These are phyloP conservation scores for Aspergillus indologenus DNA, from an alignment of 495 filamentous ascomycete species.

Conservation along the genomic window DNA sequence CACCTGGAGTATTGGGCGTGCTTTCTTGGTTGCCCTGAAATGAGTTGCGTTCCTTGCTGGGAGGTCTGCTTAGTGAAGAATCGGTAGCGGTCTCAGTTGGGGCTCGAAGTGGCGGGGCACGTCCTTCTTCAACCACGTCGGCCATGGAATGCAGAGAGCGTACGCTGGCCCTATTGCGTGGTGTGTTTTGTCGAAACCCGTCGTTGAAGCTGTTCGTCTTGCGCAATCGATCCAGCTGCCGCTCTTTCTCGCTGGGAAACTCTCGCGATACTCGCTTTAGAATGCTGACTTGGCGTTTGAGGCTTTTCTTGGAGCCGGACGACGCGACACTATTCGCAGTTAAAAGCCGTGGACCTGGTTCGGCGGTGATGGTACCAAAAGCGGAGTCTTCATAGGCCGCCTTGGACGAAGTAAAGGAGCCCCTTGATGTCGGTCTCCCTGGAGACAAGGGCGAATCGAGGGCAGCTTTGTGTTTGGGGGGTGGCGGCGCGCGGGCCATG, in stretches of 20 bases:
- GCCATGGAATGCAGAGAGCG: constrained; percentile 47
- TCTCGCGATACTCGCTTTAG: constrained; percentile 40
- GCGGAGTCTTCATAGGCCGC: constrained; percentile 32
- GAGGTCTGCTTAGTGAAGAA: constrained; percentile 23
- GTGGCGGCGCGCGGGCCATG: constrained; percentile 80
- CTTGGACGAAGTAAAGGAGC: constrained; percentile 39
- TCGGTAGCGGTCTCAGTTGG: constrained; percentile 23
- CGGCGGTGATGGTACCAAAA: constrained; percentile 44
- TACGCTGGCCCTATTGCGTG: constrained; percentile 41
- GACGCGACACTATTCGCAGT: constrained; percentile 42
- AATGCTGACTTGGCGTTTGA: constrained; percentile 34
- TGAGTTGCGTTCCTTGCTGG: constrained; percentile 27
- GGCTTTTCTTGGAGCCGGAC: constrained; percentile 40
- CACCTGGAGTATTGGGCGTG: constrained; percentile 35
- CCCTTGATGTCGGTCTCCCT: constrained; percentile 34
- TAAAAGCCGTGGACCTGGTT: constrained; percentile 39
- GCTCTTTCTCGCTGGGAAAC: constrained; percentile 35
- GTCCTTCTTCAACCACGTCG: constrained; percentile 41
- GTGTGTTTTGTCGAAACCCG: constrained; percentile 32
- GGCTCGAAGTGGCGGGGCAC: constrained; percentile 14
- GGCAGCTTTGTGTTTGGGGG: constrained; percentile 44
- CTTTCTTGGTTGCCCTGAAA: constrained; percentile 29
- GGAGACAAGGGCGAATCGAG: constrained; percentile 21
- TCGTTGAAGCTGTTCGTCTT: constrained; percentile 41
- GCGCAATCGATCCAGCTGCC: constrained; percentile 31